Base-by-base conservation (phyloP, 2,329 filamentous ascomycete genomes). In the Cytospora piceae region DNA sequence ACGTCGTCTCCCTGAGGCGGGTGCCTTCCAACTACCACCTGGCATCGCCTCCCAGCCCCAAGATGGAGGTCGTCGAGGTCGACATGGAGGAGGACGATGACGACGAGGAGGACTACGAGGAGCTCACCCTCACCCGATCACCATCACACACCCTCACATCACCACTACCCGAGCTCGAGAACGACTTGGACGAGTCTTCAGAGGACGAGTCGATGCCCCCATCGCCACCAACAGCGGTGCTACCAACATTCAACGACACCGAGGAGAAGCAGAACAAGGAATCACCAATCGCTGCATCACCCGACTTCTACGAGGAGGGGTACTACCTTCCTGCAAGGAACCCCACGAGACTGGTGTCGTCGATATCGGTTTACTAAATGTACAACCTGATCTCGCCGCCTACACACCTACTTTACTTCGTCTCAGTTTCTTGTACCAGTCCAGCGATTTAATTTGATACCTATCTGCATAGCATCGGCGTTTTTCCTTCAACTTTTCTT, bases 171-270 rank as follows among this genome's bases (percentile, higher is more conserved):
- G 90, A 92, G 75, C 86, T 93, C 65, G 83, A 88, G 70, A 82
- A 87, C 69, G 90, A 93, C 74, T 86, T 85, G 68, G 89, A 89
- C 69, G 66, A 67, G 63, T 88, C 86, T 2, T 89, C 87, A 65
- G 90, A 93, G 72, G 90, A 93, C 77, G 88, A 91, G 71, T 79
- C 83, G 57, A 87, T 92, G 86, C 91, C 91, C 9, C 89, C 89
- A 24, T 91, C 89, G 67, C 90, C 90, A 46, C 85, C 86, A 53
- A 80, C 82, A 27, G 76, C 83, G 32, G 76, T 83, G 42, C 78
- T 92, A 61, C 81, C 86, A 67, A 78, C 82, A 51, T 90, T 92
- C 73, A 79, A 83, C 57, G 81, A 85, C 27, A 5, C 27, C 71
- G 79, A 83, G 55, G 81, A 85, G 71, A 86, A 89, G 80, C 80